These are phyloP conservation scores for Psophocarpus tetragonolobus DNA, from an alignment of 306 rosid genomes.

Conservation along the genomic window DNA sequence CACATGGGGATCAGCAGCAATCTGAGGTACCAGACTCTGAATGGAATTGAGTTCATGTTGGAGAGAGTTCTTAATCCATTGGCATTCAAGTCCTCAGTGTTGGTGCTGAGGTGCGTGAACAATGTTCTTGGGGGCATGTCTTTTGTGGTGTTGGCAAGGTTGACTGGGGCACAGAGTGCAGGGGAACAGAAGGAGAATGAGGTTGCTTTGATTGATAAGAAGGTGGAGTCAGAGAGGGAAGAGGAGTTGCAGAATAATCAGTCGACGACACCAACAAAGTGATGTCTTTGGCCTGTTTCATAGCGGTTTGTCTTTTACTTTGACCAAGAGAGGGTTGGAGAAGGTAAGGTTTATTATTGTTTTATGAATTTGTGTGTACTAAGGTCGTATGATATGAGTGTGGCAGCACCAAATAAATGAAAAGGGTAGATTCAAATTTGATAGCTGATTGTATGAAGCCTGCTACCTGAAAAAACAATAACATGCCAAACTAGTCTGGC, in stretches of 20 bases:
- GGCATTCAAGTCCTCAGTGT: slow-evolving; percentile 79
- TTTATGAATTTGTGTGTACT: slow-evolving; percentile 6
- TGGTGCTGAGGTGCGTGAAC: slow-evolving; percentile 76
- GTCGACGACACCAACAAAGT: slow-evolving; percentile 66
- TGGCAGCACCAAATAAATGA: slow-evolving; percentile 16
- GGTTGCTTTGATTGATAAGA: slow-evolving; percentile 31
- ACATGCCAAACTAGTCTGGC: slow-evolving; percentile 27
- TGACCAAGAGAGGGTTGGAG: slow-evolving; percentile 15
- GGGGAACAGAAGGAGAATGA: slow-evolving; percentile 21
- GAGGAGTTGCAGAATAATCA: slow-evolving; percentile 50
- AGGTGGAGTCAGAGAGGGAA: slow-evolving; percentile 44
- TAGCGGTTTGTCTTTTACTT: not conserved
- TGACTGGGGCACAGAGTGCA: slow-evolving; percentile 79
- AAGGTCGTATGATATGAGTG: slow-evolving; percentile 14
- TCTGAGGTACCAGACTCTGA: slow-evolving; percentile 83
- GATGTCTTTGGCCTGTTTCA: slow-evolving; percentile 24
- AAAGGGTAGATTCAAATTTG: slow-evolving; percentile 25
- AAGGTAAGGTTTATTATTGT: slow-evolving; percentile 23
- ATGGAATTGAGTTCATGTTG: slow-evolving; percentile 73
- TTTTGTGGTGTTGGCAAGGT: slow-evolving; percentile 79
- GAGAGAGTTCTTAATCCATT: slow-evolving; percentile 67
- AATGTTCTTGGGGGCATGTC: slow-evolving; percentile 89
- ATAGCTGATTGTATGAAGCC: slow-evolving; percentile 22
- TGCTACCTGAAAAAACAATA: slow-evolving; percentile 29
- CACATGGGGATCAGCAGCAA: slow-evolving; percentile 95